Base-by-base conservation (phyloP, 768 basidiomycete genomes). In the Xerocomellus intermedius region DNA sequence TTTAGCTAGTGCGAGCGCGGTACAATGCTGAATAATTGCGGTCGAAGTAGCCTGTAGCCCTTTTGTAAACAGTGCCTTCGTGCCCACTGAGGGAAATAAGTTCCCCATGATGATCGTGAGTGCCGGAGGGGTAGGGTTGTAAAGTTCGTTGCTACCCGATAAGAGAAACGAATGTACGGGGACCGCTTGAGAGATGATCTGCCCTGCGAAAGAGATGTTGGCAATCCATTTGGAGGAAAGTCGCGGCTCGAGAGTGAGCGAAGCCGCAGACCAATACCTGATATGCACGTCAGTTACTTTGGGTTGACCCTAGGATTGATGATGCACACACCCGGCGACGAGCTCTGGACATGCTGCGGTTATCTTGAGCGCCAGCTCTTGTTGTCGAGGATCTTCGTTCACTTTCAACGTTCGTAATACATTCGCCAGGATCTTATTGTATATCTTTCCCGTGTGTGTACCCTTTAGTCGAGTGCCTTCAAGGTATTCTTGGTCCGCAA, bases 181-280 rank as follows among this genome's bases (percentile, higher is more conserved):
- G 2, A 94, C 73, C 0, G 90, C 84, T 0, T 94, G 79, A 1
- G 89, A 87, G 48, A 97, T 78, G 50, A 98, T 80, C 8, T 79
- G 78, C 3, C 87, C 91, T 38, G 91, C 83, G 65, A 94, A 89
- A 5, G 91, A 77, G 59, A 97, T 85, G 54, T 94, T 96, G 0
- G 88, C 83, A 32, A 98, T 85, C 94, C 96, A 98, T 65, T 87
- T 88, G 0, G 89, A 89, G 0, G 91, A 90, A 6, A 94, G 79
- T 3, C 93, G 84, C 0, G 94, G 92, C 62, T 96, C 93, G 5
- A 95, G 77, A 0, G 90, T 88, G 33, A 92, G 72, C 3, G 79
- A 79, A 5, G 81, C 83, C 2, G 77, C 77, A 14, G 84, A 67
- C 88, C 90, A 92, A 63, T 87, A 93, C 16, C 89, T 91, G 58